Evolutionary conservation across 164 flowering plant species (phyloP).

Genomic region (Hamamelis virginiana): DNA sequence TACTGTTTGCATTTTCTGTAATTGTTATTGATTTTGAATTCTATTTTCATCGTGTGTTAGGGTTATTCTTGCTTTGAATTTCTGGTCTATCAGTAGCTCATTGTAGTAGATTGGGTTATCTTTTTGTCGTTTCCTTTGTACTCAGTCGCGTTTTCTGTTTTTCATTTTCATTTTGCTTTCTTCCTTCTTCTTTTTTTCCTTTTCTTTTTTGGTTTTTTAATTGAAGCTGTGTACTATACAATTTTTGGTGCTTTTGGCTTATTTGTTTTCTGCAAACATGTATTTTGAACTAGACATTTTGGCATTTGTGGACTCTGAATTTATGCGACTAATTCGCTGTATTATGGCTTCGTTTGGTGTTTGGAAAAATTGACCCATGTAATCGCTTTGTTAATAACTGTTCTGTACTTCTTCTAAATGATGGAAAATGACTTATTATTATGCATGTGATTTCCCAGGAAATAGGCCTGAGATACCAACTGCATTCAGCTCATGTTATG

Average conservation of each 20-base stretch:
- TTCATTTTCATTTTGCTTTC: too few species aligned
- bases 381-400: background rate
- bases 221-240: background rate
- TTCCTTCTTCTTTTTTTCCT: too few species aligned
- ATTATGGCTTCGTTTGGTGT: background rate
- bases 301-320: too few species aligned
- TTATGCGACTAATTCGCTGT: background rate
- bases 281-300: too few species aligned
- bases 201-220: background rate
- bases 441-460: background rate
- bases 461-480: background rate
- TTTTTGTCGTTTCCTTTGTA: too few species aligned
- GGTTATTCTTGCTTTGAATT: background rate
- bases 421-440: background rate
- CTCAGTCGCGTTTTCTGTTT: too few species aligned
- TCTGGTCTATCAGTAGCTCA: background rate
- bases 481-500: background rate
- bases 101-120: background rate
- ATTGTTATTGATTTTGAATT: background rate
- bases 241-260: background rate
- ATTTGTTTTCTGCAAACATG: background rate
- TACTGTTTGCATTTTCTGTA: background rate
- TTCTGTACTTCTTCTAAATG: background rate
- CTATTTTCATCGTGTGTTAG: too few species aligned
- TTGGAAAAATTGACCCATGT: background rate